Conservation (phyloP, 306 rosid species). For the Trifolium pratense region DNA sequence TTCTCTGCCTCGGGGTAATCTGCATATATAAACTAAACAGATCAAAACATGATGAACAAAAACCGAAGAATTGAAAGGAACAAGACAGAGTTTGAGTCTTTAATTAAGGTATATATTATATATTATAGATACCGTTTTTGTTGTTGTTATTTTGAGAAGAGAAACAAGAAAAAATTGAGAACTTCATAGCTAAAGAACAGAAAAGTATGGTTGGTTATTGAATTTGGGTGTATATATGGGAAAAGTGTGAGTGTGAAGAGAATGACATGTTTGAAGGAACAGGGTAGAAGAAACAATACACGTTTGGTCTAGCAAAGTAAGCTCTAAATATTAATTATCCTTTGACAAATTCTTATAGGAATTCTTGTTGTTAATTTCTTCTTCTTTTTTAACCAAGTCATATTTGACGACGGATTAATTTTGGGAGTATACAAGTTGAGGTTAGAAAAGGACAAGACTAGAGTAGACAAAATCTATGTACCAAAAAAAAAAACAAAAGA, state of each 20-base stretch:
- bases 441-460: neutral
- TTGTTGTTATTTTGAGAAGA: constrained; percentile 26
- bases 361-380: neutral
- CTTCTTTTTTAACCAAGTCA: neutral
- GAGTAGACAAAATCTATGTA: too few relatives aligned
- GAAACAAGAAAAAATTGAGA: constrained; percentile 31
- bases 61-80: neutral
- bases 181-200: constrained; percentile 27
- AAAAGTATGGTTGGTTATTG: neutral
- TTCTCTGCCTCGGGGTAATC: constrained; percentile 42
- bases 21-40: neutral
- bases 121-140: neutral
- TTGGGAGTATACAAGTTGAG: neutral
- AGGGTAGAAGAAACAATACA: neutral
- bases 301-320: neutral
- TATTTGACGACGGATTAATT: neutral
- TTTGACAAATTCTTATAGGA: neutral
- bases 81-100: neutral
- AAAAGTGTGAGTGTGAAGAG: neutral
- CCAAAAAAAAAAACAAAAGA: too few relatives aligned
- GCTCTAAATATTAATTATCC: neutral
- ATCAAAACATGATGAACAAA: constrained; percentile 5
- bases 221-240: neutral
- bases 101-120: too few relatives aligned
- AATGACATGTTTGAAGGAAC: neutral